Evolutionary conservation across 768 basidiomycete species (phyloP).

Genomic region (Hydnum rufescens): DNA sequence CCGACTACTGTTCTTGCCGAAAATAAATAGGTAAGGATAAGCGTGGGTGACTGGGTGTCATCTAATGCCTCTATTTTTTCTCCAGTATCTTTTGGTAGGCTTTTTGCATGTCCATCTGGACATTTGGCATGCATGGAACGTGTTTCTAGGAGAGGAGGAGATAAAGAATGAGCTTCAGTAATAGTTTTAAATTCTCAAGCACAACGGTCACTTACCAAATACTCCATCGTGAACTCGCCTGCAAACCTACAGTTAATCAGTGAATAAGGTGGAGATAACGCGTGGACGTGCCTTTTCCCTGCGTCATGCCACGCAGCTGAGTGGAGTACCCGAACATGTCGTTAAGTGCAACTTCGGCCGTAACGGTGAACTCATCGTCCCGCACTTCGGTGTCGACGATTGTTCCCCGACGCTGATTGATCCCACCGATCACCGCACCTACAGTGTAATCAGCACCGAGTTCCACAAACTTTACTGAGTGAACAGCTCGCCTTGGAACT

Average conservation of each 20-base stretch:
- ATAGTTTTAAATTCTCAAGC: background rate
- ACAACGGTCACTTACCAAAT: constrained; percentile 31
- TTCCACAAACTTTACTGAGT: background rate
- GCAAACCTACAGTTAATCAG: constrained; percentile 17
- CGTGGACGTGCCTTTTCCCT: constrained; percentile 89
- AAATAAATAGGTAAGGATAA: too few species aligned
- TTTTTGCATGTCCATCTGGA: constrained; percentile 79
- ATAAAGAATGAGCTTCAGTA: constrained; percentile 4
- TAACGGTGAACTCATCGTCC: constrained; percentile 87
- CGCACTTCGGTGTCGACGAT: constrained; percentile 92
- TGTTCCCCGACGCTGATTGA: constrained; percentile 82
- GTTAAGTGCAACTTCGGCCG: constrained; percentile 83
- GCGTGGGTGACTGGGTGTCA: too few species aligned
- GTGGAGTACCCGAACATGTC: constrained; percentile 98
- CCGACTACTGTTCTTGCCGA: too few species aligned
- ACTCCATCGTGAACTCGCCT: constrained; percentile 31
- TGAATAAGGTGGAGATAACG: constrained; percentile 16
- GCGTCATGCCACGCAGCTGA: constrained; percentile 79
- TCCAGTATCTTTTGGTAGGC: constrained; percentile 64
- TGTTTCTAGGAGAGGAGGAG: constrained; percentile 33
- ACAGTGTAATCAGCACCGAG: background rate
- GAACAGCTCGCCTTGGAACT: constrained; percentile 49
- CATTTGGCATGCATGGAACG: constrained; percentile 59
- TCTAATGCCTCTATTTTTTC: constrained; percentile 18
- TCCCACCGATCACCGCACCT: constrained; percentile 81